These are phyloP conservation scores for Torulaspora indica DNA, from an alignment of 805 yeast genomes.

Conservation along the genomic window DNA sequence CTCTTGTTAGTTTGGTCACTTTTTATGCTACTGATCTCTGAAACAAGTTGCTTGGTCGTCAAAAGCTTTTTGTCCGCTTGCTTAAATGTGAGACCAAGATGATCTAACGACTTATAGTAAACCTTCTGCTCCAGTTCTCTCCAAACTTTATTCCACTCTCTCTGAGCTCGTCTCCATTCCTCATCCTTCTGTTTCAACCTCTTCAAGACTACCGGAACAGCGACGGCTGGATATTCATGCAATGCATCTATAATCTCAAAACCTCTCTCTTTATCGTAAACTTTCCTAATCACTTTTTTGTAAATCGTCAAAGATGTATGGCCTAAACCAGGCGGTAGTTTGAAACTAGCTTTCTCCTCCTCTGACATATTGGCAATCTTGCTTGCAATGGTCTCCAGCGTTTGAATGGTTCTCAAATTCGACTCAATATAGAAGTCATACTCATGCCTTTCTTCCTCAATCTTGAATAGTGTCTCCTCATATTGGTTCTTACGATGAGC, in stretches of 20 bases:
- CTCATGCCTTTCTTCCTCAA: conserved; percentile 97
- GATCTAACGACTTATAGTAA: conserved; percentile 89
- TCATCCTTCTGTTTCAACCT: conserved; percentile 96
- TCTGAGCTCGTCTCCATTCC: conserved; percentile 96
- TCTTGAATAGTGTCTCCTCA: conserved; percentile 90
- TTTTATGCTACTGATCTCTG: conserved; percentile 88
- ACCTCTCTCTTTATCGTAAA: conserved; percentile 92
- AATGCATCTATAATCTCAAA: conserved; percentile 93
- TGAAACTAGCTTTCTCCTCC: conserved; percentile 82
- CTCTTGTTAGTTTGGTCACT: conserved; percentile 87
- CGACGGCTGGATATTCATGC: conserved; percentile 91
- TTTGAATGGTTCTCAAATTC: conserved; percentile 89
- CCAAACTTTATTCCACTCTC: conserved; percentile 99
- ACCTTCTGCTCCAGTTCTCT: conserved; percentile 96
- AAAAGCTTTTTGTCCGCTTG: conserved; percentile 91
- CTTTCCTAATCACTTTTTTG: conserved; percentile 85
- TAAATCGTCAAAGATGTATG: conserved; percentile 87
- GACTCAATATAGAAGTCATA: conserved; percentile 95
- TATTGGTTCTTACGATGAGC: conserved; percentile 99
- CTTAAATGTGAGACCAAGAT: conserved; percentile 90
- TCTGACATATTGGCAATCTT: conserved; percentile 88
- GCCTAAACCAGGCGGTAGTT: conserved; percentile 88
- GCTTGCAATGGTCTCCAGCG: conserved; percentile 89
- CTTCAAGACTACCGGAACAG: conserved; percentile 88
- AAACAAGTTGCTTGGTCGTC: conserved; percentile 82